Conservation (phyloP, 179 eudicot species). For the Kewa caespitosa region DNA sequence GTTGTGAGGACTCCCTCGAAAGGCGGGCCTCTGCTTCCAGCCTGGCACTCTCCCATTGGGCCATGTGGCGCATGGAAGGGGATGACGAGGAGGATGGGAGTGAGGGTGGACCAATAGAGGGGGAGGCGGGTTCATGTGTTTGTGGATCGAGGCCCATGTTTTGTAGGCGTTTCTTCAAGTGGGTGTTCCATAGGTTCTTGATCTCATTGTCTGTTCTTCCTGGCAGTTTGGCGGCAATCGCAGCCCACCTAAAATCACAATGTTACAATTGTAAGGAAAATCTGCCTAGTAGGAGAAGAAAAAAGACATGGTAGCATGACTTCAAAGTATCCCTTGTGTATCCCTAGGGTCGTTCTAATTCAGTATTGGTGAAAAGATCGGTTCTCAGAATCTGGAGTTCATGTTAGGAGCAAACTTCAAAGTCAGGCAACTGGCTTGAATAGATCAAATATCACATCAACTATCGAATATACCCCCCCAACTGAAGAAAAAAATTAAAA, state of each 20-base stretch:
- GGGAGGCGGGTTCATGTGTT: constrained; percentile 58
- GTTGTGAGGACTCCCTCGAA: constrained; percentile 54
- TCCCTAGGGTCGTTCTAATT: neutral
- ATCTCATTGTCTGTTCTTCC: constrained; percentile 95
- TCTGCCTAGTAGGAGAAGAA: too few relatives aligned
- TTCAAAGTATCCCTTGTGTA: too few relatives aligned
- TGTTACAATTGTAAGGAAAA: neutral
- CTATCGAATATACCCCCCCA: too few relatives aligned
- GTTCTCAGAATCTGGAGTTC: neutral
- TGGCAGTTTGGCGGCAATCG: constrained; percentile 45
- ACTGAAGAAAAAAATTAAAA: too few relatives aligned
- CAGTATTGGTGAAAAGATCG: neutral
- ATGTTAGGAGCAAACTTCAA: neutral
- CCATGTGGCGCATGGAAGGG: constrained; percentile 84
- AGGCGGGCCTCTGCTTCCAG: constrained; percentile 95
- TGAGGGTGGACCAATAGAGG: constrained; percentile 21
- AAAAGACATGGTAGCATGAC: too few relatives aligned
- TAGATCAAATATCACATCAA: too few relatives aligned
- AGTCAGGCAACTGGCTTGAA: neutral
- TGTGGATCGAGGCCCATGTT: constrained; percentile 74
- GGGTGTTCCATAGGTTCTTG: constrained; percentile 93
- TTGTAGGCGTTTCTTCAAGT: constrained; percentile 66
- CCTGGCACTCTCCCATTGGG: constrained; percentile 97
- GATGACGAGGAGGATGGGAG: constrained; percentile 41
- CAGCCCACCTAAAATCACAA: constrained; percentile 42